Conservation (phyloP, 768 basidiomycete genomes). For the Chlorophyllum brunneum region DNA sequence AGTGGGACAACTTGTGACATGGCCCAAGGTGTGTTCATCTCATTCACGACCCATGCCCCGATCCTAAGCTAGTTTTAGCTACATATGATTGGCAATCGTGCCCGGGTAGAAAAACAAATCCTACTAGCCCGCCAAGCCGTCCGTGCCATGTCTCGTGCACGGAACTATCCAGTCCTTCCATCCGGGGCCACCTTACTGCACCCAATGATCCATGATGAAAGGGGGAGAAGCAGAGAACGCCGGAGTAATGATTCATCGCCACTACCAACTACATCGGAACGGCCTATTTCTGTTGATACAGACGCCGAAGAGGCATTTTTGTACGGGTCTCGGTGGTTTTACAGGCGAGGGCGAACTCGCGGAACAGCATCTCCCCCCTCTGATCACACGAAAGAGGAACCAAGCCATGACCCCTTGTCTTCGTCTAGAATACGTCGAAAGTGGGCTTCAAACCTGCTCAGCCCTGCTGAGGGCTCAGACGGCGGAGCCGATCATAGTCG, state of each 20-base stretch:
- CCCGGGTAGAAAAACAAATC: slow-evolving; percentile 80
- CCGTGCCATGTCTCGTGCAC: slow-evolving; percentile 47
- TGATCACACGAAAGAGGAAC: slow-evolving; percentile 13
- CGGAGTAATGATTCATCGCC: slow-evolving; percentile 22
- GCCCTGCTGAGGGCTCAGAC: slow-evolving; percentile 11
- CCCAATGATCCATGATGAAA: slow-evolving; percentile 10
- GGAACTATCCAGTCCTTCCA: slow-evolving; percentile 20
- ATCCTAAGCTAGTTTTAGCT: slow-evolving; percentile 42
- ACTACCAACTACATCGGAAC: slow-evolving; percentile 40
- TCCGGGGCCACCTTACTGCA: slow-evolving; percentile 20
- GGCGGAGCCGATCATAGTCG: background rate
- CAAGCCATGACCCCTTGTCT: slow-evolving; percentile 32
- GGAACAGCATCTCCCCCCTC: slow-evolving; percentile 26
- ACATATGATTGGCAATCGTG: slow-evolving; percentile 93
- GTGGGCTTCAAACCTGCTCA: slow-evolving; percentile 43
- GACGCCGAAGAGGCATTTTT: slow-evolving; percentile 74
- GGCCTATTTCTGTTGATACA: slow-evolving; percentile 70
- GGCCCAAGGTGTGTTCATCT: slow-evolving; percentile 74
- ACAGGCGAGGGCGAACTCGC: slow-evolving; percentile 42
- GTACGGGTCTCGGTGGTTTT: slow-evolving; percentile 52
- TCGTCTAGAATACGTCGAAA: slow-evolving; percentile 42
- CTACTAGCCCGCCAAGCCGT: slow-evolving; percentile 71
- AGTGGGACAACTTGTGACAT: slow-evolving; percentile 89
- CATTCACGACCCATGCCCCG: background rate
- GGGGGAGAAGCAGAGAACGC: slow-evolving; percentile 10